phyloP scores from a whole-genome alignment of 1,284 basidiomycete species.

The Meira miltonrushii region DNA sequence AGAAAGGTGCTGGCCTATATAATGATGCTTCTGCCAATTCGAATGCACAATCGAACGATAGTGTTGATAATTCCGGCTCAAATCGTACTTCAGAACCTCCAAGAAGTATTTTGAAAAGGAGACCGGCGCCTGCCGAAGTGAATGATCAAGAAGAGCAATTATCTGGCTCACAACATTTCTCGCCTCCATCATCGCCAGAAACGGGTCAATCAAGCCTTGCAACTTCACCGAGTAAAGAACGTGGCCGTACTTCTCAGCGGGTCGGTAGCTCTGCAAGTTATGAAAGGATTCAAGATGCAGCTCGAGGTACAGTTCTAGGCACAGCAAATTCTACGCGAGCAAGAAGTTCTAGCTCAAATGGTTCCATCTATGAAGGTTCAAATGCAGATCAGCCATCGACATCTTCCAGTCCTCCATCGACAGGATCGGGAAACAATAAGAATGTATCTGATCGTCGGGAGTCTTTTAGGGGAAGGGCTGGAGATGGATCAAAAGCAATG shows the following conservation, averaged over 20 bases:
- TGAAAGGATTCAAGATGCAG: constrained; percentile 42
- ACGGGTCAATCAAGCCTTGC: background rate
- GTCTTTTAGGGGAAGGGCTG: constrained; percentile 30
- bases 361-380: background rate
- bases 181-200: background rate
- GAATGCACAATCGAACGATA: background rate
- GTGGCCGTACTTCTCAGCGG: constrained; percentile 35
- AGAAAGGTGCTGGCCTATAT: too few species aligned
- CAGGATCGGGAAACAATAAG: background rate
- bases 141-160: background rate
- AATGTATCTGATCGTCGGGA: constrained; percentile 14
- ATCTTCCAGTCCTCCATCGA: background rate
- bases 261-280: constrained; percentile 38
- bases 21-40: background rate
- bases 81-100: background rate
- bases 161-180: constrained; percentile 14
- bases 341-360: constrained; percentile 1
- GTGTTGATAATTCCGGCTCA: background rate
- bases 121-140: constrained; percentile 16
- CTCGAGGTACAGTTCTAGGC: constrained; percentile 5
- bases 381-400: background rate
- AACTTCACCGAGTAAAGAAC: constrained; percentile 8
- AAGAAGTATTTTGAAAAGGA: constrained; percentile 31
- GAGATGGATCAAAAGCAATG: constrained; percentile 27
- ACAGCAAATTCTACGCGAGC: constrained; percentile 2